Evolutionary conservation across 2,329 filamentous ascomycete genomes (phyloP).

Genomic region (Massarina eburnea): DNA sequence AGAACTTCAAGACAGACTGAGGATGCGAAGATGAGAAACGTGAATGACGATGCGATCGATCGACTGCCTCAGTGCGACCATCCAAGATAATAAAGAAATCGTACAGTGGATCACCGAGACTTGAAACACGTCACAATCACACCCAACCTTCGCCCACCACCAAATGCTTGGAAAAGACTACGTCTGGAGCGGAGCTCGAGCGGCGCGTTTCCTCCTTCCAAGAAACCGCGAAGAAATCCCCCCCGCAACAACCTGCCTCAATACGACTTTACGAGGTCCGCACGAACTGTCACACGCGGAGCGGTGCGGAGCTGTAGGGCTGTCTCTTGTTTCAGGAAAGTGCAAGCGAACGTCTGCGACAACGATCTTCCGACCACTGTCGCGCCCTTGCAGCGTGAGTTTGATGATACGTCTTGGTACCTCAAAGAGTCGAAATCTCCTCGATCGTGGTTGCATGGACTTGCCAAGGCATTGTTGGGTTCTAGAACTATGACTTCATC

Average conservation of each 20-base stretch:
- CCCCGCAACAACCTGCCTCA: background rate
- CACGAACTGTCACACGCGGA: slow-evolving; percentile 23
- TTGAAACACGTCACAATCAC: slow-evolving; percentile 31
- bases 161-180: slow-evolving; percentile 19
- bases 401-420: slow-evolving; percentile 23
- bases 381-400: slow-evolving; percentile 10
- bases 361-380: slow-evolving; percentile 12
- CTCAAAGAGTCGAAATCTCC: slow-evolving; percentile 1
- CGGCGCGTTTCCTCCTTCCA: slow-evolving; percentile 15
- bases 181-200: slow-evolving; percentile 20
- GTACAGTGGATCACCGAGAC: background rate
- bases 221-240: background rate
- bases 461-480: background rate
- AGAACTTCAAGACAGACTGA: no score
- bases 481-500: background rate
- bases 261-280: slow-evolving; percentile 6
- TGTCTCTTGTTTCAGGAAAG: slow-evolving; percentile 11
- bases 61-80: slow-evolving; percentile 7
- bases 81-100: slow-evolving; percentile 20
- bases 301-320: slow-evolving; percentile 6
- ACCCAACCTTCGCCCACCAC: slow-evolving; percentile 14
- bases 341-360: slow-evolving; percentile 14
- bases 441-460: slow-evolving; percentile 3
- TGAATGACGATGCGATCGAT: slow-evolving; percentile 1
- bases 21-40: no score